These are phyloP conservation scores for Fraxinus platypoda DNA, from an alignment of 305 asterid genomes.

Conservation along the genomic window DNA sequence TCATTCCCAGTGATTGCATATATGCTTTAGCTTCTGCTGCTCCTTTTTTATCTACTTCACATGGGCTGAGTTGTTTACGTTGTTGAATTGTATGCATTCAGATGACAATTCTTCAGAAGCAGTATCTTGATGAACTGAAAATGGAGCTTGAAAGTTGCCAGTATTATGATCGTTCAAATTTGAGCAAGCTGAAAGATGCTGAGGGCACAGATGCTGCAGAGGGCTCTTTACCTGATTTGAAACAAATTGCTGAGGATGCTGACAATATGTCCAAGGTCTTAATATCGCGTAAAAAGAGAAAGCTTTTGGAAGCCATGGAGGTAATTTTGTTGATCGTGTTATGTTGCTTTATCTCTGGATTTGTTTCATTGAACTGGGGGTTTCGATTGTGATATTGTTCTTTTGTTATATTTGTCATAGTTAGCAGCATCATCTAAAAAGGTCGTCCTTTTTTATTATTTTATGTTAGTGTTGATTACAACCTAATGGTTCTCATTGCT, in stretches of 20 bases:
- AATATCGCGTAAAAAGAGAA: slow-evolving; percentile 65
- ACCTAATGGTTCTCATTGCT: neutral
- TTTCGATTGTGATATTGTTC: neutral
- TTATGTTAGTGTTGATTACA: neutral
- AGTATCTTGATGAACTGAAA: slow-evolving; percentile 61
- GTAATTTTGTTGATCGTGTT: slow-evolving; percentile 25
- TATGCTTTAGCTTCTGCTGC: neutral
- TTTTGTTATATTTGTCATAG: neutral
- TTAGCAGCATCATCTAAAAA: neutral
- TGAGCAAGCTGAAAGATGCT: slow-evolving; percentile 11
- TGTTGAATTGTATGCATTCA: slow-evolving; percentile 29
- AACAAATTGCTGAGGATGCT: slow-evolving; percentile 58
- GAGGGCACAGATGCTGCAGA: slow-evolving; percentile 38
- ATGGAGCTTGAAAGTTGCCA: slow-evolving; percentile 52
- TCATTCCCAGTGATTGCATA: neutral
- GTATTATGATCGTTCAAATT: slow-evolving; percentile 28
- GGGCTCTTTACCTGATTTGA: slow-evolving; percentile 36
- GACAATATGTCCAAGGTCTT: slow-evolving; percentile 41
- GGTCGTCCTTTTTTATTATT: neutral
- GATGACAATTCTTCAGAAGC: slow-evolving; percentile 57
- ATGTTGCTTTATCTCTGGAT: neutral
- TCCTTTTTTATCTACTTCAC: neutral
- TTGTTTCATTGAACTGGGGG: neutral
- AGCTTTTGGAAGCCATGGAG: slow-evolving; percentile 60
- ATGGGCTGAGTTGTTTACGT: neutral